Evolutionary conservation across 2,329 filamentous ascomycete species (phyloP), one percentile per base, ranked within the genome.

Genomic region (Dactylonectria macrodidyma): DNA sequence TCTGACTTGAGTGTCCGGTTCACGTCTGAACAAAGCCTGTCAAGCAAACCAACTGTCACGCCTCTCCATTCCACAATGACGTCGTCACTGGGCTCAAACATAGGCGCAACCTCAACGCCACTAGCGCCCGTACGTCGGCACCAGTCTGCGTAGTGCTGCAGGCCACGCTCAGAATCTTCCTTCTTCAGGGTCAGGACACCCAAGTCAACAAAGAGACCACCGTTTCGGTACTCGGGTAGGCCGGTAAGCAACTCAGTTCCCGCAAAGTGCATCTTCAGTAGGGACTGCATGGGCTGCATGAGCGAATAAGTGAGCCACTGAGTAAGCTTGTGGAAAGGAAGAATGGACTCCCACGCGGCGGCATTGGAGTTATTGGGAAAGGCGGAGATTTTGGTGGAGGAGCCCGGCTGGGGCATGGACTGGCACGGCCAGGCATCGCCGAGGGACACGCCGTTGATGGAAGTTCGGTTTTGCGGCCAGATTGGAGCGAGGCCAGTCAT

Each of bases 271-370:
- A 97, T 91, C 65, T 92, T 89, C 75, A 97, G 90, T 24, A 97
- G 81, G 71, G 90, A 93, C 63, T 91, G 89, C 92, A 97, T 97
- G 0, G 95, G 95, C 26, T 95, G 92, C 93, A 97, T 97, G 63
- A 98, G 88, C 2, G 94, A 97, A 82, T 97, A 97, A 57, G 93
- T 94, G 63, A 98, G 91, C 95, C 95, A 98, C 81, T 97, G 95
- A 0, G 95, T 97, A 41, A 97, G 88, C 82, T 97, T 97, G 85
- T 98, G 95, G 84, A 97, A 97, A 0, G 95, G 95, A 11, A 95
- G 89, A 69, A 97, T 95, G 0, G 88, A 92, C 78, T 95, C 91
- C 92, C 92, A 95, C 2, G 75, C 75, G 5, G 75, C 71, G 19
- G 75, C 69, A 33, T 76, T 77, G 61, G 67, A 56, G 61, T 56